These are phyloP conservation scores for Leccinum subrobustum DNA, from an alignment of 1,284 basidiomycete species.

Conservation along the genomic window DNA sequence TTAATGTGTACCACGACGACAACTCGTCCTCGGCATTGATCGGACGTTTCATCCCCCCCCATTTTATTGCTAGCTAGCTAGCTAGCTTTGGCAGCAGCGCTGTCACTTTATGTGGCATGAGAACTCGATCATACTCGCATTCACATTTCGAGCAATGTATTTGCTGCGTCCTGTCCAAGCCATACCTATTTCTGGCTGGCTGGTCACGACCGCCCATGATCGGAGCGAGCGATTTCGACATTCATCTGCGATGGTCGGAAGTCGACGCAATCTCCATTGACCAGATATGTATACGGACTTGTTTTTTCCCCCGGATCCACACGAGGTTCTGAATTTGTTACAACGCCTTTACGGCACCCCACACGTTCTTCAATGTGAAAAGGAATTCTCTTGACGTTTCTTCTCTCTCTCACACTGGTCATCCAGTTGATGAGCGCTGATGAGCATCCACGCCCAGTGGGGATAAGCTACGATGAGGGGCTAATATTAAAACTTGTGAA, in stretches of 20 bases:
- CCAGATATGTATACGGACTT: not conserved
- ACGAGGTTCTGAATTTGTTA: not conserved
- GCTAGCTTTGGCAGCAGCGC: conserved; percentile 16
- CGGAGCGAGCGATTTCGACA: not conserved
- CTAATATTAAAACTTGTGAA: not conserved
- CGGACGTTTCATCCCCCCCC: conserved; percentile 2
- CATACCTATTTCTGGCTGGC: not conserved
- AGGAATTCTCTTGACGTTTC: not conserved
- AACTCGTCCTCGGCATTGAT: conserved; percentile 7
- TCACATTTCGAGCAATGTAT: not conserved
- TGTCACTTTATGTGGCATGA: conserved; percentile 7
- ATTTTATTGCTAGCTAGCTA: conserved; percentile 21
- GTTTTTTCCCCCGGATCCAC: not conserved
- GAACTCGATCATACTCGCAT: conserved; percentile 4
- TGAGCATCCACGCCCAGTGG: not conserved
- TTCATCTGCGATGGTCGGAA: not conserved
- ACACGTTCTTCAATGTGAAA: not conserved
- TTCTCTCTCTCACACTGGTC: not conserved
- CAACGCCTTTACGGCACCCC: not conserved
- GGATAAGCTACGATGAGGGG: not conserved
- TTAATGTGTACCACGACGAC: conserved; percentile 15
- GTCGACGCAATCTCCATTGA: conserved; percentile 5
- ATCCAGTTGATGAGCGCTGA: not conserved
- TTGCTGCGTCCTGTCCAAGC: not conserved
- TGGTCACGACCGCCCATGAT: not conserved